These are phyloP conservation scores for Bruguiera parviflora DNA, from an alignment of 345 rosid genomes.

Conservation along the genomic window DNA sequence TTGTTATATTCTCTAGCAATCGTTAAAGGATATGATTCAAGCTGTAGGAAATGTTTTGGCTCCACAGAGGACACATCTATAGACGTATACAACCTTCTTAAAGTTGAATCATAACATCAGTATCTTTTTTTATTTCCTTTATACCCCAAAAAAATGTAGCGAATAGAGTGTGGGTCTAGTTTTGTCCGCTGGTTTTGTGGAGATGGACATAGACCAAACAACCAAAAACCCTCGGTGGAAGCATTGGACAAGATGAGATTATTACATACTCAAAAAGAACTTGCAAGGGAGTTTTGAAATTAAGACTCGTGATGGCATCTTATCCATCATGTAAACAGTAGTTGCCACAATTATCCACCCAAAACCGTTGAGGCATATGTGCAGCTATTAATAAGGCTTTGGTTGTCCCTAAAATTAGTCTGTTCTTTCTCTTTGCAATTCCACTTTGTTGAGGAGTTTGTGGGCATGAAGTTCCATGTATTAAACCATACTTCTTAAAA, in stretches of 20 bases:
- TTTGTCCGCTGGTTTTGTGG: neutral
- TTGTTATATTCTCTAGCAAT: neutral
- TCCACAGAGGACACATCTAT: neutral
- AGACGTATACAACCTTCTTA: rapidly evolving
- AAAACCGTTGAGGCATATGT: neutral
- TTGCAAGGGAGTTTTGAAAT: neutral
- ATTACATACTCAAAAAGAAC: neutral
- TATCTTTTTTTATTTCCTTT: neutral
- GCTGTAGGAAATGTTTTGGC: neutral
- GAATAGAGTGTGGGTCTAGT: neutral
- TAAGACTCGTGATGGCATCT: neutral
- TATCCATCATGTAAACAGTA: neutral
- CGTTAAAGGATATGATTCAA: neutral
- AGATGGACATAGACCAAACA: neutral
- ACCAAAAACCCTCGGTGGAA: neutral
- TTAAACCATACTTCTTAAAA: neutral
- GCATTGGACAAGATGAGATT: neutral
- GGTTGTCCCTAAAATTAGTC: neutral
- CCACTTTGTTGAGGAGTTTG: neutral
- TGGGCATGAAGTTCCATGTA: neutral
- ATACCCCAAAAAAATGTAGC: neutral
- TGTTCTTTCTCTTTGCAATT: neutral
- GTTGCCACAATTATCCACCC: neutral
- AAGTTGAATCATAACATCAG: neutral
- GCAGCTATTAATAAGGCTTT: neutral